Conservation (phyloP, 202 grass and related monocot species). For the Digitaria exilis region DNA sequence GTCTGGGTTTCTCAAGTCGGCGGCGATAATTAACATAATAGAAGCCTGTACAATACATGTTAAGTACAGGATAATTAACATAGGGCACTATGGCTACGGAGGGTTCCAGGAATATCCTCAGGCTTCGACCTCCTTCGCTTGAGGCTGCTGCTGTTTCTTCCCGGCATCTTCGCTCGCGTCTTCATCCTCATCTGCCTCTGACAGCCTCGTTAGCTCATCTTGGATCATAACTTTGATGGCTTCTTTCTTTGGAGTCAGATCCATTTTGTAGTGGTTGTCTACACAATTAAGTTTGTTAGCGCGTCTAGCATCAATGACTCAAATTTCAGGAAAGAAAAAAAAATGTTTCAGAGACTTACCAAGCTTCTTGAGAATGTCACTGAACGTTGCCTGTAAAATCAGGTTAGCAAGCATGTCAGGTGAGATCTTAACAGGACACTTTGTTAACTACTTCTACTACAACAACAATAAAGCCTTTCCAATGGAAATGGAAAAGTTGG, state of each 20-base stretch:
- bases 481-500: neutral
- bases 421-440: conserved; percentile 12
- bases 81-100: conserved; percentile 42
- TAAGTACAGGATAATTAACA: conserved; percentile 51
- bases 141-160: conserved; percentile 43
- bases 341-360: conserved; percentile 54
- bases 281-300: conserved; percentile 32
- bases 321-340: conserved; percentile 15
- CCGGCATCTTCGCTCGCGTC: conserved; percentile 49
- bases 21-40: conserved; percentile 41
- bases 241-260: conserved; percentile 74
- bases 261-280: conserved; percentile 85
- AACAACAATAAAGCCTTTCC: neutral
- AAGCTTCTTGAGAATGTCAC: conserved; percentile 93
- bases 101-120: conserved; percentile 40
- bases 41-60: conserved; percentile 21
- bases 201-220: conserved; percentile 83
- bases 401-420: conserved; percentile 38
- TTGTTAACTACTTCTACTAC: neutral
- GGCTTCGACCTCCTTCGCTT: conserved; percentile 37
- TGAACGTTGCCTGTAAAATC: conserved; percentile 93
- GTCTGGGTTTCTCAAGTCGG: conserved; percentile 27
- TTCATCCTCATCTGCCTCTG: conserved; percentile 75
- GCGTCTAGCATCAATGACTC: neutral
- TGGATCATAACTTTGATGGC: conserved; percentile 89